These are phyloP conservation scores for Hypholoma fasciculare DNA, from an alignment of 768 basidiomycete genomes.

Conservation along the genomic window DNA sequence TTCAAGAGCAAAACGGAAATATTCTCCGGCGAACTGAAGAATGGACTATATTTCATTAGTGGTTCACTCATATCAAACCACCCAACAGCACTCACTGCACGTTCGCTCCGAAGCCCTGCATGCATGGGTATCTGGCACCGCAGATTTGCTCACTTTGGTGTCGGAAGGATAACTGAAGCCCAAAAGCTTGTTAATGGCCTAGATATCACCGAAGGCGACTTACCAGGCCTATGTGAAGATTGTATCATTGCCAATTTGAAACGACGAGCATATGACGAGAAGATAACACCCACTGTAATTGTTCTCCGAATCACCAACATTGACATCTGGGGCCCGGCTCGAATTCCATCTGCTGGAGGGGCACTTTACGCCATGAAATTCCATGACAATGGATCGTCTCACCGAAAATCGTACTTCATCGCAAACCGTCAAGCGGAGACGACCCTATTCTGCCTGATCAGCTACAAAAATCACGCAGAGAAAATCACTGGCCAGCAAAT, in stretches of 20 bases:
- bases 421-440: neutral
- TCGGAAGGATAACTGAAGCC: neutral
- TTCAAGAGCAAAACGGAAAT: neutral
- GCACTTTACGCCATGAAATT: constrained; percentile 1
- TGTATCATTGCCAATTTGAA: constrained; percentile 12
- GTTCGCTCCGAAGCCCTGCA: neutral
- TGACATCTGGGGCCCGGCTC: constrained; percentile 11
- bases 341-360: neutral
- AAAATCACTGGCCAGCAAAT: constrained; percentile 3
- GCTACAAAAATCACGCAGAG: constrained; percentile 1
- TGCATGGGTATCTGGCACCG: constrained; percentile 1
- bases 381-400: neutral
- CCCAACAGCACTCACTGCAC: neutral
- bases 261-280: constrained; percentile 3
- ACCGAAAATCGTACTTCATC: constrained; percentile 1
- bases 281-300: neutral
- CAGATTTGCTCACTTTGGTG: constrained; percentile 5
- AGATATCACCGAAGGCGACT: neutral
- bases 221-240: constrained; percentile 8
- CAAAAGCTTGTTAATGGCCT: constrained; percentile 1
- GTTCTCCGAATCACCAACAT: neutral
- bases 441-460: neutral
- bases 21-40: constrained; percentile 1
- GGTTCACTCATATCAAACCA: neutral
- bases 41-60: constrained; percentile 2